Conservation (phyloP, 2,329 filamentous ascomycete genomes). For the Trichoderma citrinoviride region DNA sequence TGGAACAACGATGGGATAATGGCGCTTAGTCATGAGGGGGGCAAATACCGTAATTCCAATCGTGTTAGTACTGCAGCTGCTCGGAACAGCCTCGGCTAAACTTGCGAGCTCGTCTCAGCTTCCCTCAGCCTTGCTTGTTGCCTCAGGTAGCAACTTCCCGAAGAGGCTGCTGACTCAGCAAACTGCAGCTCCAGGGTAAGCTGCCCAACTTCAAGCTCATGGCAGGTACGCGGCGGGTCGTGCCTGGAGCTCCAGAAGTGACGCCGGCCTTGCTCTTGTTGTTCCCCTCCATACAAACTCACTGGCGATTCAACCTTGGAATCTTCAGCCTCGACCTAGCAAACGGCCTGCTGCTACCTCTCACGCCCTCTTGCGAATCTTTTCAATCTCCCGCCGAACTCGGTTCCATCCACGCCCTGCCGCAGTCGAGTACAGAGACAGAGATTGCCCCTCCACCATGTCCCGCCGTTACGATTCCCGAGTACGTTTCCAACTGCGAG, state of each 20-base stretch:
- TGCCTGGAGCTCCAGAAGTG: slow-evolving; percentile 45
- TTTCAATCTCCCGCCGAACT: background rate
- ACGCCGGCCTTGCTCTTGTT: slow-evolving; percentile 20
- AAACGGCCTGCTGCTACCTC: background rate
- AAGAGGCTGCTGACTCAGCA: slow-evolving; percentile 1
- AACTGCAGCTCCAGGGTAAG: slow-evolving; percentile 10
- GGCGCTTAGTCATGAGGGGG: slow-evolving; percentile 20
- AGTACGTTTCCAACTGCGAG: slow-evolving; percentile 54
- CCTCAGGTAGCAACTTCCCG: slow-evolving; percentile 29
- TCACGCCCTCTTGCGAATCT: background rate
- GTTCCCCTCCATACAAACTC: background rate
- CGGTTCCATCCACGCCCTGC: background rate
- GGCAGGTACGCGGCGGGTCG: slow-evolving; percentile 34
- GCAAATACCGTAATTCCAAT: background rate
- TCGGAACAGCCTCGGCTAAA: slow-evolving; percentile 4
- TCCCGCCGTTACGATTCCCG: slow-evolving; percentile 96
- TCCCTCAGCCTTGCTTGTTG: background rate
- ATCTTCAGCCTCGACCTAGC: background rate
- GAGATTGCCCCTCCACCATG: slow-evolving; percentile 55
- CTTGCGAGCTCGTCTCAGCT: background rate
- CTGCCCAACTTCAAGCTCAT: slow-evolving; percentile 1
- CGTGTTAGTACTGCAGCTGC: background rate
- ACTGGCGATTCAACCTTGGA: background rate
- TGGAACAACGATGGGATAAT: slow-evolving; percentile 1
- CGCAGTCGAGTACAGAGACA: background rate